These are phyloP conservation scores for Geotrichum klebahnii DNA, from an alignment of 1,139 yeast species.

Conservation along the genomic window DNA sequence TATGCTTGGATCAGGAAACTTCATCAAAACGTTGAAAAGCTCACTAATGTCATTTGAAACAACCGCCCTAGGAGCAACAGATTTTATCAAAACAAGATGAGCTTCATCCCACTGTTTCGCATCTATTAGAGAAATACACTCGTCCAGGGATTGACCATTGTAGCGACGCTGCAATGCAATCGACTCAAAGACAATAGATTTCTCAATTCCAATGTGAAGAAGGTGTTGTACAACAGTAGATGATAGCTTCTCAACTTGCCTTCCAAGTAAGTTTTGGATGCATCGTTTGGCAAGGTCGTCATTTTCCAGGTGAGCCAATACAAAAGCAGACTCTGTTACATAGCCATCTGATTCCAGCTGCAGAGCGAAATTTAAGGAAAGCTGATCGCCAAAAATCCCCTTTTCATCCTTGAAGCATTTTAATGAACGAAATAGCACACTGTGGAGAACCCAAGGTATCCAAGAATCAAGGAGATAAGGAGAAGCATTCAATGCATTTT, in stretches of 20 bases:
- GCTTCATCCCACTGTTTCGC: conserved; percentile 64
- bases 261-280: conserved; percentile 47
- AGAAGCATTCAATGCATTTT: conserved; percentile 27
- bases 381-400: conserved; percentile 42
- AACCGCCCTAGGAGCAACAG: conserved; percentile 67
- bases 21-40: conserved; percentile 44
- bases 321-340: conserved; percentile 60
- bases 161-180: conserved; percentile 42
- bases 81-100: conserved; percentile 50
- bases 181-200: conserved; percentile 29
- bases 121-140: conserved; percentile 57
- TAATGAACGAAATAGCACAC: conserved; percentile 39
- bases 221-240: conserved; percentile 36
- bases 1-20: conserved; percentile 43
- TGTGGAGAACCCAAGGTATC: conserved; percentile 55
- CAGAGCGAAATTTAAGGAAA: conserved; percentile 51
- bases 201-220: conserved; percentile 39
- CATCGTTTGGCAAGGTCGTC: conserved; percentile 44
- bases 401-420: conserved; percentile 21
- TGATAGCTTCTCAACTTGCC: conserved; percentile 46
- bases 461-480: conserved; percentile 36
- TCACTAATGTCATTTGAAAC: conserved; percentile 43
- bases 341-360: conserved; percentile 49
- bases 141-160: conserved; percentile 52
- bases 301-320: conserved; percentile 50